Evolutionary conservation across 768 basidiomycete species (phyloP), one percentile per base, ranked within the genome.

Genomic region (Tricholoma saponaceum): DNA sequence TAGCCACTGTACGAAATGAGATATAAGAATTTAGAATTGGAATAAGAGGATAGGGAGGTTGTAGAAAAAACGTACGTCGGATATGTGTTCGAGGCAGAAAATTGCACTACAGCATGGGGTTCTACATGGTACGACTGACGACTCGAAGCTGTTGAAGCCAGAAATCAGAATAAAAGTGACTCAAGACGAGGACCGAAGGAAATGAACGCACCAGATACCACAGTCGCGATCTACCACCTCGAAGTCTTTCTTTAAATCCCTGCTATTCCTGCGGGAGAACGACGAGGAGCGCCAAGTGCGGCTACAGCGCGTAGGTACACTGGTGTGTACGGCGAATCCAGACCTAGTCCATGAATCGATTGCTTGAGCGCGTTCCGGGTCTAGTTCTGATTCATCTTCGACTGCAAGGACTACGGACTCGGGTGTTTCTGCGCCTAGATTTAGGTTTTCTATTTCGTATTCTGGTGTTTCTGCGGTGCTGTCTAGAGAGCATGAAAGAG

Each of bases 401-500:
- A 26, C 14, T 6, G 14, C 3, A 56, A 66, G 53, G 60, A 52
- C 41, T 44, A 41, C 49, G 47, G 57, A 57, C 25, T 44, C 28
- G 20, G 64, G 60, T 0, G 62, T 56, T 51, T 65, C 64, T 30
- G 60, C 64, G 16, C 64, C 64, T 13, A 65, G 56, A 50, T 63
- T 59, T 22, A 63, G 46, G 10, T 54, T 20, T 7, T 5, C 44
- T 8, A 33, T 12, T 14, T 54, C 59, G 10, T 54, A 54, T 44
- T 30, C 53, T 18, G 53, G 53, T n/a, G 23, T 25, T 26, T 54
- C 52, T 14, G 37, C 39, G 32, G 39, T 37, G 51, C 20, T 37
- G n/a, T 52, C 51, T 52, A 51, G n/a, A 39, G 12, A 20, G 13
- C 8, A 30, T 30, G 8, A 30, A 30, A 7, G 30, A 30, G 30